Conservation (phyloP, 2,329 filamentous ascomycete species). For the Neophaeococcomyces mojaviensis region DNA sequence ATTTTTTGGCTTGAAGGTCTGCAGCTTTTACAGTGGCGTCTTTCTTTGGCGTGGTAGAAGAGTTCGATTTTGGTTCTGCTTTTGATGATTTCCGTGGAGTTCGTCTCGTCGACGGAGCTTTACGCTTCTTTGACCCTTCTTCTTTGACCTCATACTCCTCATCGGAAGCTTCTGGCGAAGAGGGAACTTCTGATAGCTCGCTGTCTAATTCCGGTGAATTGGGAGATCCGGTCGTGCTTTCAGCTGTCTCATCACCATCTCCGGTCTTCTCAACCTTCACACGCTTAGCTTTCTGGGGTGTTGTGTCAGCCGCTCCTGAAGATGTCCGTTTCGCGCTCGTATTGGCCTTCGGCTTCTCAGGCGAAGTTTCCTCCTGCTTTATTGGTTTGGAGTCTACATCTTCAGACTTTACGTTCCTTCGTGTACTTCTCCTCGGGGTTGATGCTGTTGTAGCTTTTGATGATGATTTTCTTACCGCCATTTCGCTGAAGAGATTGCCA, state of each 20-base stretch:
- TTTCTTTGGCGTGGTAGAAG: neutral
- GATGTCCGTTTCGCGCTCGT: neutral
- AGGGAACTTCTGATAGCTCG: too few species aligned
- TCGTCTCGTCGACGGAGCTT: neutral
- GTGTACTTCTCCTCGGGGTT: neutral
- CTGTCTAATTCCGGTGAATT: neutral
- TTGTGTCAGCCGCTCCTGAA: neutral
- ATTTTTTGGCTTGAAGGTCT: slow-evolving; percentile 18
- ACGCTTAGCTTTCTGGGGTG: neutral
- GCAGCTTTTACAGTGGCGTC: slow-evolving; percentile 4
- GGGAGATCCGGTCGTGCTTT: neutral
- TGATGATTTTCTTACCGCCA: slow-evolving; percentile 1
- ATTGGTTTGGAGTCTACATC: neutral
- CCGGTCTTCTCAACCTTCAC: slow-evolving; percentile 6
- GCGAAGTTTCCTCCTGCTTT: neutral
- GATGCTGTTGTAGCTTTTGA: neutral
- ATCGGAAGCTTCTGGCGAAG: neutral
- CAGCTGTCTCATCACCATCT: neutral
- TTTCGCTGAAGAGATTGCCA: neutral
- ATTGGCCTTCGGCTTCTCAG: slow-evolving; percentile 2
- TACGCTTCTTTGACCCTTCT: neutral
- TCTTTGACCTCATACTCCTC: slow-evolving; percentile 3
- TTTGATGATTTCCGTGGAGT: neutral
- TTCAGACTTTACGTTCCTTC: neutral
- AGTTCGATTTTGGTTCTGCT: neutral